Evolutionary conservation across 768 basidiomycete species (phyloP), one percentile per base, ranked within the genome.

Genomic region (Russula ochroleuca): DNA sequence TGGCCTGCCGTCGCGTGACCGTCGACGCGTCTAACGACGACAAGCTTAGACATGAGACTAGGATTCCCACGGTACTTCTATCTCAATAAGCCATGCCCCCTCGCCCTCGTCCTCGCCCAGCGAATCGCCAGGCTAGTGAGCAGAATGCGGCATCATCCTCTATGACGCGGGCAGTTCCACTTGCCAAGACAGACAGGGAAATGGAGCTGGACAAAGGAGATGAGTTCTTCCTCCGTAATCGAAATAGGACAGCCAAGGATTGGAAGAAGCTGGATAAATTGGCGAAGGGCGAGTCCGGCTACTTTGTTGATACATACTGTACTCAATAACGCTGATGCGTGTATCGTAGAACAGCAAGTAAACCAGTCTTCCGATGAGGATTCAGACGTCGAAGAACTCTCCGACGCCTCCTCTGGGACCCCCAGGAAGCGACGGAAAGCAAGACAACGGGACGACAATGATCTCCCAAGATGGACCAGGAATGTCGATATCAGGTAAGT

Each of bases 151-250:
- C 67, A 4, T 53, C 57, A 15, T 55, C 68, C 37, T 59, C 58
- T 9, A 63, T 45, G n/a, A 35, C 28, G 19, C n/a, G 64, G 15
- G 45, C 40, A 33, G 49, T 53, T 14, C 47, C 64, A 10, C 61
- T 68, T 23, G 28, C 41, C 13, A 60, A 67, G 57, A 57, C 58
- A 38, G 64, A 59, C 45, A 66, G 61, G 19, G 67, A 45, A 51
- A 49, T 73, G 21, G 73, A 75, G 53, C 73, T 76, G 23, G 72
- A 81, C 13, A 86, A 90, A 62, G 83, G 83, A 55, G 88, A 92
- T 72, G 83, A 81, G 17, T 77, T 83, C 72, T 92, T 91, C 68
- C 81, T 90, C 69, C 81, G 81, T 55, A 92, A 90, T 71, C 77
- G 75, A 49, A 80, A 80, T 63, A 78, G 87, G 56, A 82, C 82